phyloP scores from a whole-genome alignment of 2,329 filamentous ascomycete species.

The Cladophialophora immunda region DNA sequence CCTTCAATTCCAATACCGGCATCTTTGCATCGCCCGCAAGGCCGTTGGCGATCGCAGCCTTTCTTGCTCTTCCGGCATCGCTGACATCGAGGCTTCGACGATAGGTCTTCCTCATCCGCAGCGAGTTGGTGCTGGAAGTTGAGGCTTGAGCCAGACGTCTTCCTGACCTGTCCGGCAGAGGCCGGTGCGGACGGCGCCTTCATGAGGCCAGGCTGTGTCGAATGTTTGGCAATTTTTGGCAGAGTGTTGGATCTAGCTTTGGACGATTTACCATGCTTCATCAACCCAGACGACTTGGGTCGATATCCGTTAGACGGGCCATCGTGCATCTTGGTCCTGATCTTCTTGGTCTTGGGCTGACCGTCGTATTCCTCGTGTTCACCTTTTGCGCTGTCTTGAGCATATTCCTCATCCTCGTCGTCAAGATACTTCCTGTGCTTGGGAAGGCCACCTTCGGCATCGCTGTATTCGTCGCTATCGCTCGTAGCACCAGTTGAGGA shows the following conservation, averaged over 20 bases:
- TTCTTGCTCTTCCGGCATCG: slow-evolving; percentile 99
- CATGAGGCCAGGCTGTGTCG: slow-evolving; percentile 50
- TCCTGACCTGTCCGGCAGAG: slow-evolving; percentile 59
- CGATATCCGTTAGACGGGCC: slow-evolving; percentile 36
- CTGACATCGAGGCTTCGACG: slow-evolving; percentile 95
- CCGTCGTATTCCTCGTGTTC: slow-evolving; percentile 52
- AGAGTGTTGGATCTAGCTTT: slow-evolving; percentile 47
- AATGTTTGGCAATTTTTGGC: slow-evolving; percentile 55
- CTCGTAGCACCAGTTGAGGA: slow-evolving; percentile 88
- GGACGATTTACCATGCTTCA: slow-evolving; percentile 41
- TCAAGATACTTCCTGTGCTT: slow-evolving; percentile 60
- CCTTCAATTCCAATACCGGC: slow-evolving; percentile 92
- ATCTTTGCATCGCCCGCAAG: slow-evolving; percentile 94
- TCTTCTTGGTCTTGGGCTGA: slow-evolving; percentile 60
- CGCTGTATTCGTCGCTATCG: slow-evolving; percentile 71
- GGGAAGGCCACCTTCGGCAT: slow-evolving; percentile 65
- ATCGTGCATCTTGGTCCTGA: slow-evolving; percentile 56
- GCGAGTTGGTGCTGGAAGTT: slow-evolving; percentile 71
- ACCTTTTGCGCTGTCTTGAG: slow-evolving; percentile 57
- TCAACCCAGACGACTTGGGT: slow-evolving; percentile 36
- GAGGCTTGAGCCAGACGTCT: slow-evolving; percentile 68
- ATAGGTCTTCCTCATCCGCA: slow-evolving; percentile 85
- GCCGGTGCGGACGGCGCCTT: slow-evolving; percentile 56
- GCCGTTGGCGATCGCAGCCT: slow-evolving; percentile 94
- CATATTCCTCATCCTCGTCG: slow-evolving; percentile 64